Conservation (phyloP, 1,284 basidiomycete genomes). For the Ceratobasidium sp. region DNA sequence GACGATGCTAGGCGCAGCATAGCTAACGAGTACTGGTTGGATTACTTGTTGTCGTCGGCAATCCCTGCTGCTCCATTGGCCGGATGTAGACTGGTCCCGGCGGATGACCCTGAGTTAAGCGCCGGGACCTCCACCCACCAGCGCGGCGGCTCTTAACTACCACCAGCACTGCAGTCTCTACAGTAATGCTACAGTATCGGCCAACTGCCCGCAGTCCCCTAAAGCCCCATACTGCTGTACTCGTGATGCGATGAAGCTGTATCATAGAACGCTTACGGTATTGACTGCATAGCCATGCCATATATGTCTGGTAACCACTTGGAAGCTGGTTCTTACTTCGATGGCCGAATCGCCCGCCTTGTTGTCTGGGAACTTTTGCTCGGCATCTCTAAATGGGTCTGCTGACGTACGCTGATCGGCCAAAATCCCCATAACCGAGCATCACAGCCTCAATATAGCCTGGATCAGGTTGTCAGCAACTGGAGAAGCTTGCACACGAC, state of each 20-base stretch:
- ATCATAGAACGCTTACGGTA: no score
- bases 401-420: neutral
- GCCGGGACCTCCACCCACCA: neutral
- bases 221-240: neutral
- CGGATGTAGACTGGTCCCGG: conserved; percentile 36
- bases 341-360: no score
- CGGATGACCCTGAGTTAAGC: neutral
- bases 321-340: neutral
- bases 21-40: conserved; percentile 4
- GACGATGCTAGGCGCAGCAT: conserved; percentile 45
- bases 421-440: neutral
- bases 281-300: no score
- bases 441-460: neutral
- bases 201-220: neutral
- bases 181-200: no score
- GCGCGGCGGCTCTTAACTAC: neutral
- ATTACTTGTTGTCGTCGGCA: conserved; percentile 26
- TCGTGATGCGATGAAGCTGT: no score
- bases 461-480: neutral
- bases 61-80: conserved; percentile 41
- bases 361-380: neutral
- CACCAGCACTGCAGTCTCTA: neutral
- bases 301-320: neutral
- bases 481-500: neutral
- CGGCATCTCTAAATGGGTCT: neutral